These are phyloP conservation scores for Candolleomyces eurysporus DNA, from an alignment of 768 basidiomycete species.

Conservation along the genomic window DNA sequence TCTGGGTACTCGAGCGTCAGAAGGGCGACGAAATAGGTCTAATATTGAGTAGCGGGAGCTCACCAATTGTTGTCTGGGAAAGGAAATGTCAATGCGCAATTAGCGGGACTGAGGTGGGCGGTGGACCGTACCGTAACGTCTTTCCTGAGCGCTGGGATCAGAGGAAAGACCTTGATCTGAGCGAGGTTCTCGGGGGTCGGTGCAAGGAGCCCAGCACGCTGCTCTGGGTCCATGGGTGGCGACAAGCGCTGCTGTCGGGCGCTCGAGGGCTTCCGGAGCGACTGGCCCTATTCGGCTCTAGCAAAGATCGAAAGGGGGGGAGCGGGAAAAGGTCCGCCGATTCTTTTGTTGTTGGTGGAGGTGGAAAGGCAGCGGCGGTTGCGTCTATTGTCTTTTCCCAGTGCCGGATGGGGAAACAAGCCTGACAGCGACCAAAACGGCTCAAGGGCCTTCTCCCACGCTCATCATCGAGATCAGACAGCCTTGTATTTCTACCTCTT, in stretches of 20 bases:
- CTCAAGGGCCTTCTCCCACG: slow-evolving; percentile 2
- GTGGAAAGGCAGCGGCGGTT: background rate
- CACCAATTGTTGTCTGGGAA: slow-evolving; percentile 45
- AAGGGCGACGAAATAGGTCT: background rate
- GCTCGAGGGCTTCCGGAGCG: background rate
- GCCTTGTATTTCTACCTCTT: slow-evolving; percentile 34
- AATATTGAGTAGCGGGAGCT: background rate
- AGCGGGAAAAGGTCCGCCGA: background rate
- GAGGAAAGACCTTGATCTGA: slow-evolving; percentile 74
- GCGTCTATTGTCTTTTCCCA: background rate
- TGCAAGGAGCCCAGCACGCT: slow-evolving; percentile 42
- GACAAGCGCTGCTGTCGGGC: slow-evolving; percentile 9
- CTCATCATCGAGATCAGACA: slow-evolving; percentile 25
- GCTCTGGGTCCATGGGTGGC: slow-evolving; percentile 41
- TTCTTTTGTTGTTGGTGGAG: background rate
- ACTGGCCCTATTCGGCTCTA: background rate
- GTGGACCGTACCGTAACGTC: slow-evolving; percentile 61
- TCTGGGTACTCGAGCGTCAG: slow-evolving; percentile 39
- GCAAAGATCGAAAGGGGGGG: background rate
- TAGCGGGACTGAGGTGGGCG: background rate
- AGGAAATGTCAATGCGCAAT: slow-evolving; percentile 17
- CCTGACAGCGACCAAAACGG: slow-evolving; percentile 7
- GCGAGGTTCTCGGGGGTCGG: slow-evolving; percentile 58
- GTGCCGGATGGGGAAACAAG: background rate
- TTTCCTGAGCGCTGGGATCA: slow-evolving; percentile 68